These are phyloP conservation scores for Globisporangium canariense DNA, from an alignment of 352 stramenopile genomes.

Conservation along the genomic window DNA sequence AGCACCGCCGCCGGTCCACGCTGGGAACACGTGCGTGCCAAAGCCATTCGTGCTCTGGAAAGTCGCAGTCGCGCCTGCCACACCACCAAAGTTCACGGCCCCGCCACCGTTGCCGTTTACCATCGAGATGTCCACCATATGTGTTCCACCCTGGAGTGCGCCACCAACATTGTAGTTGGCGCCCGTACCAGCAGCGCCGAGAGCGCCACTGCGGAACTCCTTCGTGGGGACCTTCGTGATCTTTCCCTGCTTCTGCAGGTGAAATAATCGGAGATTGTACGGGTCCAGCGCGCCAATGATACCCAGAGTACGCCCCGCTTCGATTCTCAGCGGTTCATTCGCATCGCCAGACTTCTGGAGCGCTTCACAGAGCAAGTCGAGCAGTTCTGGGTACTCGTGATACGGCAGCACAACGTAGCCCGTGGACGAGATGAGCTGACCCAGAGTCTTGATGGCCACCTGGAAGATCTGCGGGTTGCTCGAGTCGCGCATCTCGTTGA, in stretches of 20 bases:
- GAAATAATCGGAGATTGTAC: constrained; percentile 82
- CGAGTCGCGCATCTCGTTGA: constrained; percentile 82
- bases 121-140: constrained; percentile 20
- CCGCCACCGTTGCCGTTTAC: constrained; percentile 21
- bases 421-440: constrained; percentile 78
- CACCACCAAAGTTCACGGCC: constrained; percentile 20
- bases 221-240: constrained; percentile 66
- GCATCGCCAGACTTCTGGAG: constrained; percentile 80
- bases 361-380: constrained; percentile 73
- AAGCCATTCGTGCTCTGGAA: constrained; percentile 17
- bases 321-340: constrained; percentile 72
- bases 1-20: constrained; percentile 9
- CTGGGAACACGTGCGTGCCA: constrained; percentile 8
- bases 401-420: constrained; percentile 84
- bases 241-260: constrained; percentile 78
- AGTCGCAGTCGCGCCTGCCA: constrained; percentile 24
- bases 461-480: constrained; percentile 84
- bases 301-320: constrained; percentile 76
- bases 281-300: constrained; percentile 81
- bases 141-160: constrained; percentile 14
- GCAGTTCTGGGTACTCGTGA: constrained; percentile 80
- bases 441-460: constrained; percentile 83
- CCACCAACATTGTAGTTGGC: constrained; percentile 15
- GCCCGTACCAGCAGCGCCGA: constrained; percentile 33
- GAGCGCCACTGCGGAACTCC: constrained; percentile 52